Evolutionary conservation across 2,329 filamentous ascomycete genomes (phyloP), one percentile per base, ranked within the genome.

Genomic region (Teratosphaeria viscida): DNA sequence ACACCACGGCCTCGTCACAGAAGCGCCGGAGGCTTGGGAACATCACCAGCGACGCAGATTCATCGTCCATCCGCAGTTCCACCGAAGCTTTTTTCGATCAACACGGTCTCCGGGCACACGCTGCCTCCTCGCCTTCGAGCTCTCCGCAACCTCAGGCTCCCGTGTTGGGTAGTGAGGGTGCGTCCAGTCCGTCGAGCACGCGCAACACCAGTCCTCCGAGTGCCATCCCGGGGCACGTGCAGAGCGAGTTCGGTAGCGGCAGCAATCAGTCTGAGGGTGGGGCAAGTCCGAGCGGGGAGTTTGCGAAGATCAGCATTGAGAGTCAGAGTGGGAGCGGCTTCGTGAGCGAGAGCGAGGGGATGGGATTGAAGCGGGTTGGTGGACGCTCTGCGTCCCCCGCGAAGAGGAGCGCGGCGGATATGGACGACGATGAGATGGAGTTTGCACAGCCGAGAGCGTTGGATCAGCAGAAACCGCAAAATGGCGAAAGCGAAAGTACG

Each of bases 181-280:
- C 29, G 14, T 32, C 29, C 29, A 56, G 47, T 16, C 62, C 61
- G 19, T 57, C 57, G 54, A 59, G 43, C 57, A 62, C 56, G 34
- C 65, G 63, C 54, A 56, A 63, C 34, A 61, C 64, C 27, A 60
- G 62, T 8, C 65, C 67, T 27, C 64, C 66, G 68, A 76, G 79
- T 61, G 82, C 79, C 69, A 75, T 84, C 59, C 81, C 81, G 62
- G 78, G 81, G 58, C 81, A 83, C 71, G 73, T 84, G 59, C 80
- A 78, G 70, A 79, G 81, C 69, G 75, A 80, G 37, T 57, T 65
- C 61, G 63, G 64, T 49, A 68, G 61, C 55, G 64, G 59, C 37
- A 65, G 66, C 59, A 12, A 54, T 55, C 54, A 54, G 61, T 32
- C 47, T 27, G 64, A 66, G 52, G 69, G 73, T 43, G 71, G 60